These are phyloP conservation scores for Pseudohyphozyma bogoriensis DNA, from an alignment of 768 basidiomycete species.

Conservation along the genomic window DNA sequence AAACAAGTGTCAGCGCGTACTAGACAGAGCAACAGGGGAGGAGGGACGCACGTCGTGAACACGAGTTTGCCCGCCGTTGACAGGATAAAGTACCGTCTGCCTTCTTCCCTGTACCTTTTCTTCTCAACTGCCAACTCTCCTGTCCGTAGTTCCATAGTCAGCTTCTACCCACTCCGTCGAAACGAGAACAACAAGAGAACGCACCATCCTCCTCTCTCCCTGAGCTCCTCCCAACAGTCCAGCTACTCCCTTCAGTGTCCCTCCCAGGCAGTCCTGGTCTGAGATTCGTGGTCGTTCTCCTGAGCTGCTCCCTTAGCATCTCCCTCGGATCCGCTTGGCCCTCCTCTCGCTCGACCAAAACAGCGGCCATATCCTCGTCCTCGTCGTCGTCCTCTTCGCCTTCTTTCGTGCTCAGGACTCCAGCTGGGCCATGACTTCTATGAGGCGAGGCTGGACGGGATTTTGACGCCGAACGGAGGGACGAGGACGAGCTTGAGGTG, in stretches of 20 bases:
- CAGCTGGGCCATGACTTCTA: neutral
- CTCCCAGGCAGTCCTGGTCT: too few relatives aligned
- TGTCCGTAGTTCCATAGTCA: too few relatives aligned
- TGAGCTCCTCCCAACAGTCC: neutral
- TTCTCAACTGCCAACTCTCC: too few relatives aligned
- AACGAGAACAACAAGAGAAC: neutral
- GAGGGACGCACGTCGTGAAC: conserved; percentile 60
- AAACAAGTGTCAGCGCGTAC: neutral
- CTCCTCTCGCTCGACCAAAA: neutral
- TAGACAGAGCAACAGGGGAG: conserved; percentile 37
- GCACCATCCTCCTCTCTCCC: neutral
- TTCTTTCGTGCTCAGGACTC: neutral
- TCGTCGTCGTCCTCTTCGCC: conserved; percentile 6
- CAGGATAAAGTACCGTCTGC: conserved; percentile 84
- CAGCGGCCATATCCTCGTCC: conserved; percentile 1
- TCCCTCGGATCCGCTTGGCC: conserved; percentile 20
- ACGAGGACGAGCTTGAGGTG: neutral
- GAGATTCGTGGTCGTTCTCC: neutral
- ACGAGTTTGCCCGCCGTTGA: conserved; percentile 98
- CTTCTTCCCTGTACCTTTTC: too few relatives aligned
- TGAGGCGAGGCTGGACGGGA: neutral
- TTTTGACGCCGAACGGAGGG: neutral
- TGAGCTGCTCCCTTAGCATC: conserved; percentile 18
- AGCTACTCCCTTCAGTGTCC: too few relatives aligned
- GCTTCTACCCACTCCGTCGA: too few relatives aligned